phyloP scores from a whole-genome alignment of 1,139 yeast species.

The Yamadazyma friedrichii region DNA sequence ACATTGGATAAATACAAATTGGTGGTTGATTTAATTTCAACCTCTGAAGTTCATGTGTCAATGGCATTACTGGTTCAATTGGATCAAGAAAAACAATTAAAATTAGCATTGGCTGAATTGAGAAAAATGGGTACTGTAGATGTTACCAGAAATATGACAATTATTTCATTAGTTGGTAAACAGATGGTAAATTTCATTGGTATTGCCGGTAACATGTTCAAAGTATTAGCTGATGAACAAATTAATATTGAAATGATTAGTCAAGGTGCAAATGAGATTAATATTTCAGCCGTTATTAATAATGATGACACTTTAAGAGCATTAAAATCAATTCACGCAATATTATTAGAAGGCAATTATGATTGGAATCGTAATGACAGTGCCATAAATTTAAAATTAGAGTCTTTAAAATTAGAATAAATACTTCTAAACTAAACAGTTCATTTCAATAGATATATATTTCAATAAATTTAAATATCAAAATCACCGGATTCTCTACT shows the following conservation, averaged over 20 bases:
- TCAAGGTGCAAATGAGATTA: constrained; percentile 97
- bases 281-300: constrained; percentile 91
- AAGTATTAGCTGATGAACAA: constrained; percentile 86
- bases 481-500: constrained; percentile 44
- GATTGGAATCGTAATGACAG: constrained; percentile 25
- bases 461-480: constrained; percentile 28
- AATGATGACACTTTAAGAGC: constrained; percentile 84
- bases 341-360: constrained; percentile 54
- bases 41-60: constrained; percentile 96
- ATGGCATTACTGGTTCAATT: constrained; percentile 86
- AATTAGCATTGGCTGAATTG: constrained; percentile 73
- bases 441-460: neutral
- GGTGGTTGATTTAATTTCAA: constrained; percentile 93
- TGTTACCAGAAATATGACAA: constrained; percentile 82
- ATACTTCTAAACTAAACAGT: neutral
- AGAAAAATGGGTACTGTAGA: constrained; percentile 85
- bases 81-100: constrained; percentile 60
- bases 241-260: constrained; percentile 97
- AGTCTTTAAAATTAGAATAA: constrained; percentile 22
- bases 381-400: constrained; percentile 39
- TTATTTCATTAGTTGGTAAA: constrained; percentile 90
- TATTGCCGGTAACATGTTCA: constrained; percentile 96
- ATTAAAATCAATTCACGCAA: constrained; percentile 78
- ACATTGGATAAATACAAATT: constrained; percentile 80
- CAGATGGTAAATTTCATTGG: constrained; percentile 97